phyloP scores from a whole-genome alignment of 345 rosid genomes.

The Noccaea caerulescens region DNA sequence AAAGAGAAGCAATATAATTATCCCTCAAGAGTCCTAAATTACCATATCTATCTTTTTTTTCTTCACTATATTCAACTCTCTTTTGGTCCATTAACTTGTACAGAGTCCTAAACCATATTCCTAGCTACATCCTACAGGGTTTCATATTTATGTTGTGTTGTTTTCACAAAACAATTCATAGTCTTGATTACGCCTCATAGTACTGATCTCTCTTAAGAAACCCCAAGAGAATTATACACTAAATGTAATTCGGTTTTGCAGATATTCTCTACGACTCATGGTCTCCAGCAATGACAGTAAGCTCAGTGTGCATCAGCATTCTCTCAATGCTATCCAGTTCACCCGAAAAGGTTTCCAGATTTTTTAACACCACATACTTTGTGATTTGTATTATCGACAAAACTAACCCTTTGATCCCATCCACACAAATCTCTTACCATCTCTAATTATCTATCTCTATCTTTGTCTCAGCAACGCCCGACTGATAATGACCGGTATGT shows the following conservation, averaged over 20 bases:
- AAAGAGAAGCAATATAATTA: not conserved
- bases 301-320: conserved; percentile 95
- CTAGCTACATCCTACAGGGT: not conserved
- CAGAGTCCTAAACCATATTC: not conserved
- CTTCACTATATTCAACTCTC: not conserved
- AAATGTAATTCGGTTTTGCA: conserved; percentile 27
- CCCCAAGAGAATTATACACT: not conserved
- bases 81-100: not conserved
- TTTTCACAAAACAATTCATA: not conserved
- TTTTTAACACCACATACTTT: not conserved
- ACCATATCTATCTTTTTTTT: not conserved
- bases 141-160: not conserved
- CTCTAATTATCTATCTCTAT: not conserved
- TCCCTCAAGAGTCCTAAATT: not conserved
- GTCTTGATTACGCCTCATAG: not conserved
- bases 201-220: not conserved
- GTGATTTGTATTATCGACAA: not conserved
- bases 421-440: not conserved
- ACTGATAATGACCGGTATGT: conserved; percentile 95
- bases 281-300: conserved; percentile 99
- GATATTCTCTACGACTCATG: conserved; percentile 98
- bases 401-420: not conserved
- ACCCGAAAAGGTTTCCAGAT: conserved; percentile 41
- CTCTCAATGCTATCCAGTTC: conserved; percentile 99
- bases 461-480: conserved; percentile 76